These are phyloP conservation scores for Podosphaera xanthii DNA, from an alignment of 2,329 filamentous ascomycete species.

Conservation along the genomic window DNA sequence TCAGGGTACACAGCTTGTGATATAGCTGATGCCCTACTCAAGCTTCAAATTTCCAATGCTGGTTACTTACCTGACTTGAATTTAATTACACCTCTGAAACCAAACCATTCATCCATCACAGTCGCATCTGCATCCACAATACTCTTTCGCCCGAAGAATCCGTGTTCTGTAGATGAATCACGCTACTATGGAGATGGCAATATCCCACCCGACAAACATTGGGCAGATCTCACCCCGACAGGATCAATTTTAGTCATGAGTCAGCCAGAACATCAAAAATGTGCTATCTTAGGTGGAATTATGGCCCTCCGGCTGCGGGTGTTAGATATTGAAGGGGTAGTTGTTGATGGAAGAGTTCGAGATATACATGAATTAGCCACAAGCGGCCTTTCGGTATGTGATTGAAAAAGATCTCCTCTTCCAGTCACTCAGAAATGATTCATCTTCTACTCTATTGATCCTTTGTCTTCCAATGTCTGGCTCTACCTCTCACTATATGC, in stretches of 20 bases:
- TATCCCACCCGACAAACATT: constrained; percentile 37
- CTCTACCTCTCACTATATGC: background rate
- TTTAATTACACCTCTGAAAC: constrained; percentile 11
- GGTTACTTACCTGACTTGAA: constrained; percentile 40
- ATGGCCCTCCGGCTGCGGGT: constrained; percentile 48
- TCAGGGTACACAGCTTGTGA: constrained; percentile 26
- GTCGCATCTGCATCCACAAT: constrained; percentile 34
- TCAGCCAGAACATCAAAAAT: constrained; percentile 40
- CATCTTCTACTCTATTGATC: background rate
- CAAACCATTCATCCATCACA: constrained; percentile 7
- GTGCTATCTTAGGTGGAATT: constrained; percentile 55
- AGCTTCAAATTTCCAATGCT: constrained; percentile 40
- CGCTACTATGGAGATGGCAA: constrained; percentile 19
- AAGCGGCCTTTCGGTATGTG: constrained; percentile 31
- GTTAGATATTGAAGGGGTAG: constrained; percentile 33
- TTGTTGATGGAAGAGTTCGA: constrained; percentile 46
- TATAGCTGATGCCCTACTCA: constrained; percentile 51
- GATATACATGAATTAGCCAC: constrained; percentile 37
- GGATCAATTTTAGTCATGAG: constrained; percentile 42
- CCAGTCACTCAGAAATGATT: background rate
- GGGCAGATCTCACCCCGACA: constrained; percentile 38
- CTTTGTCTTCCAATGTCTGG: background rate
- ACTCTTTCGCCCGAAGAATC: constrained; percentile 36
- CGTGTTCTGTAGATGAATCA: constrained; percentile 10
- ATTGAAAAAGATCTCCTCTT: background rate